Evolutionary conservation across 1,139 yeast genomes (phyloP).

Genomic region (Lodderomyces margitis): DNA sequence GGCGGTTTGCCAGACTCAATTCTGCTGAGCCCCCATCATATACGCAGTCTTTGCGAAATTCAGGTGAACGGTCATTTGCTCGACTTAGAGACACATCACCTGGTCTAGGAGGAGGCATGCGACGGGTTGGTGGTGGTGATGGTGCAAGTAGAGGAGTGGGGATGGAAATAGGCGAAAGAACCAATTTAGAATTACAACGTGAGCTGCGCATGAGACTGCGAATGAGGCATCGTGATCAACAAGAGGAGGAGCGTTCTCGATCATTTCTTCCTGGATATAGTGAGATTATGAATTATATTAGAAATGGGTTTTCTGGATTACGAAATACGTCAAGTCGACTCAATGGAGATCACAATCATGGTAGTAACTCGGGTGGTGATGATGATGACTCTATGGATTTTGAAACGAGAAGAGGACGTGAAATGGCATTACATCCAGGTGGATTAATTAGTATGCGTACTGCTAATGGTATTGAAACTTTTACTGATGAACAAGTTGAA

Average conservation of each 20-base stretch:
- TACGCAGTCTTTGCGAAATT: not conserved
- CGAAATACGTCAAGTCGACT: not conserved
- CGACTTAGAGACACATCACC: constrained; percentile 2
- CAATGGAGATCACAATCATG: not conserved
- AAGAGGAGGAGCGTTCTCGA: not conserved
- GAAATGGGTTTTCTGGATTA: constrained; percentile 4
- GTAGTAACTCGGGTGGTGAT: not conserved
- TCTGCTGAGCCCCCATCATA: not conserved
- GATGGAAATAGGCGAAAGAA: not conserved
- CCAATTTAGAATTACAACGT: too few relatives aligned
- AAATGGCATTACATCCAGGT: constrained; percentile 33
- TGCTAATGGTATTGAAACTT: constrained; percentile 46
- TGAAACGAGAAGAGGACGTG: constrained; percentile 18
- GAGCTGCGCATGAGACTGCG: too few relatives aligned
- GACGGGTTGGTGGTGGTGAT: not conserved
- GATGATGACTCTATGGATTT: constrained; percentile 20
- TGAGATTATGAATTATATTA: constrained; percentile 3
- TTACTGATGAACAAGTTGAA: constrained; percentile 10
- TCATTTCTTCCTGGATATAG: constrained; percentile 3
- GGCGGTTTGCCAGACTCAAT: too few relatives aligned
- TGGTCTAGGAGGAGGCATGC: not conserved
- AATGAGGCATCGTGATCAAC: not conserved
- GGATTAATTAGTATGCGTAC: constrained; percentile 57
- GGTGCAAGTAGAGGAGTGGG: not conserved
- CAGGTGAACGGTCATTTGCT: not conserved